These are phyloP conservation scores for Brettanomyces custersianus DNA, from an alignment of 805 yeast species.

Conservation along the genomic window DNA sequence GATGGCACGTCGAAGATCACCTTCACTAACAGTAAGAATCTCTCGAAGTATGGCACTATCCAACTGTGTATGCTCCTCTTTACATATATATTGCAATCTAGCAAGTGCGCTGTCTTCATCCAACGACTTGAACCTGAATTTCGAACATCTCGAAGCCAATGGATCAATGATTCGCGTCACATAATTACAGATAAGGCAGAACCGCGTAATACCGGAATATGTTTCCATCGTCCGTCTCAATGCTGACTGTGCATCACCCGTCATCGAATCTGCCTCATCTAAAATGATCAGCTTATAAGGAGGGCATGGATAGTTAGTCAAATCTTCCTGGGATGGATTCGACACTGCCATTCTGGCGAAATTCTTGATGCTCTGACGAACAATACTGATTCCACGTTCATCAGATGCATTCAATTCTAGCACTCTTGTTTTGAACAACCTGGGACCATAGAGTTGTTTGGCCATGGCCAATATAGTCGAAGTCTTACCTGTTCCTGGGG, in stretches of 20 bases:
- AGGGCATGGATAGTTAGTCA: slow-evolving; percentile 82
- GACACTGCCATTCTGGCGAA: slow-evolving; percentile 83
- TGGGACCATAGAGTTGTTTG: slow-evolving; percentile 70
- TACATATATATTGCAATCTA: slow-evolving; percentile 56
- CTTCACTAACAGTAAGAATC: slow-evolving; percentile 66
- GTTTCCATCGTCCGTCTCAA: slow-evolving; percentile 90
- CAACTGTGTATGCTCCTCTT: slow-evolving; percentile 32
- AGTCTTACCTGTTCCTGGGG: slow-evolving; percentile 92
- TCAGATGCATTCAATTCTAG: slow-evolving; percentile 84
- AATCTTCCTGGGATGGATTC: slow-evolving; percentile 63
- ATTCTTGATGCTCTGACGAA: slow-evolving; percentile 74
- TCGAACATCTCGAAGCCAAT: slow-evolving; percentile 90
- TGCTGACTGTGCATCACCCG: slow-evolving; percentile 93
- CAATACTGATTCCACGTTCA: slow-evolving; percentile 84
- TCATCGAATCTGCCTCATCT: slow-evolving; percentile 99
- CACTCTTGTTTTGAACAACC: slow-evolving; percentile 57
- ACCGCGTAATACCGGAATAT: slow-evolving; percentile 82
- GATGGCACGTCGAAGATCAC: slow-evolving; percentile 91
- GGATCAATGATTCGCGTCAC: slow-evolving; percentile 97
- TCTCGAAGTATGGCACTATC: slow-evolving; percentile 48
- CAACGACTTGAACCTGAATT: slow-evolving; percentile 79
- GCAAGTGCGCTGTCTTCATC: slow-evolving; percentile 61
- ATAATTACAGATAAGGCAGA: slow-evolving; percentile 91
- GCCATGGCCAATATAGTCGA: slow-evolving; percentile 82
- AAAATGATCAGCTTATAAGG: slow-evolving; percentile 88